phyloP scores from a whole-genome alignment of 371 early-diverging fungal species.

The Mortierella sp. region DNA sequence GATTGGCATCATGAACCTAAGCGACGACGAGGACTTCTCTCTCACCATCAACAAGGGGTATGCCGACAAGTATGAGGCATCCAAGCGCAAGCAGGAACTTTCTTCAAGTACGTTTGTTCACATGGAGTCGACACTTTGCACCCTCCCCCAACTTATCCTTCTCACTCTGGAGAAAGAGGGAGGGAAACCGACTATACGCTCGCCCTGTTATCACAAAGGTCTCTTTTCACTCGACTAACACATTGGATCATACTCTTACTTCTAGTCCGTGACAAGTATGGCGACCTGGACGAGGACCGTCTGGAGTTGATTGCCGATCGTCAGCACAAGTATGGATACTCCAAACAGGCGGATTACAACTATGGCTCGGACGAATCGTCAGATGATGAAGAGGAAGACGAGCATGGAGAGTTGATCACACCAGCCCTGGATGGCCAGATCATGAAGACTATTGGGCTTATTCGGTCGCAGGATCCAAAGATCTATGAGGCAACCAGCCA shows the following conservation, averaged over 20 bases:
- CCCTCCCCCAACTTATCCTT: too few species aligned
- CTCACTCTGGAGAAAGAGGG: too few species aligned
- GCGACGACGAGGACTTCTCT: slow-evolving; percentile 46
- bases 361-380: slow-evolving; percentile 56
- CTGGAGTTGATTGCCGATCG: slow-evolving; percentile 56
- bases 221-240: background rate
- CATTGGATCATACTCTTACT: background rate
- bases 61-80: slow-evolving; percentile 70
- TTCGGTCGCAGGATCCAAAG: slow-evolving; percentile 79
- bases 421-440: slow-evolving; percentile 93
- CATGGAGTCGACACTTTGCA: too few species aligned
- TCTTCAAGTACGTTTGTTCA: slow-evolving; percentile 58
- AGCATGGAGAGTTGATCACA: slow-evolving; percentile 84
- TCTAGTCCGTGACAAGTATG: slow-evolving; percentile 70
- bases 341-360: slow-evolving; percentile 45
- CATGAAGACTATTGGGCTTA: slow-evolving; percentile 86
- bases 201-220: background rate
- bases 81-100: slow-evolving; percentile 75
- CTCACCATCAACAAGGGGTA: slow-evolving; percentile 67
- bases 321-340: slow-evolving; percentile 57
- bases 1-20: slow-evolving; percentile 39
- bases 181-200: too few species aligned
- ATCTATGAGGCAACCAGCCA: slow-evolving; percentile 81
- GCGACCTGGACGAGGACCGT: slow-evolving; percentile 48
- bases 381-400: slow-evolving; percentile 88